Conservation (phyloP, 2,329 filamentous ascomycete genomes). For the Epichloe gansuensis region DNA sequence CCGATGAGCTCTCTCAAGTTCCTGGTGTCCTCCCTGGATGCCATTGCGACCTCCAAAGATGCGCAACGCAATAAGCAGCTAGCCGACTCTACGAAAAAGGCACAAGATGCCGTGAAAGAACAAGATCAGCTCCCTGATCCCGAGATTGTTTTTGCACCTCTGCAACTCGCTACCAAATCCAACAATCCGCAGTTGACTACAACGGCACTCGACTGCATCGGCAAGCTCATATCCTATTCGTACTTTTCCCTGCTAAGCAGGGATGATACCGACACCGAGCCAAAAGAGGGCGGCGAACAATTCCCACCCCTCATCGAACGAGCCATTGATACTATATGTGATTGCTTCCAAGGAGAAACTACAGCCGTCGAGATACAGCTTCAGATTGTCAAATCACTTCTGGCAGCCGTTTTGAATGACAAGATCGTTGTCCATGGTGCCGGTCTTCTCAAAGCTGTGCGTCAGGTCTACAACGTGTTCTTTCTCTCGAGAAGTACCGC, state of each 20-base stretch:
- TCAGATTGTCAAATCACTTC: constrained; percentile 92
- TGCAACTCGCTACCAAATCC: constrained; percentile 81
- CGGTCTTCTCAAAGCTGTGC: constrained; percentile 87
- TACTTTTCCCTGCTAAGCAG: constrained; percentile 72
- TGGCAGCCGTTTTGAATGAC: constrained; percentile 93
- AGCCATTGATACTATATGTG: constrained; percentile 97
- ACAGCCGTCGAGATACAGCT: constrained; percentile 87
- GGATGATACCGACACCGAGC: constrained; percentile 20
- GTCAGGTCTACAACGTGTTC: constrained; percentile 98
- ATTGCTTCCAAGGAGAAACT: constrained; percentile 94
- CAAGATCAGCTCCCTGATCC: constrained; percentile 76
- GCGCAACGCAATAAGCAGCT: constrained; percentile 77
- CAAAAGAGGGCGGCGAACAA: constrained; percentile 25
- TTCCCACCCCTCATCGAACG: constrained; percentile 77
- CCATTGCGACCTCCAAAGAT: constrained; percentile 84
- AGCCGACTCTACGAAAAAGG: constrained; percentile 66
- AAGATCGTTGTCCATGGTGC: constrained; percentile 98
- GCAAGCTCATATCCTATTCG: constrained; percentile 96
- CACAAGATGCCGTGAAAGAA: constrained; percentile 75
- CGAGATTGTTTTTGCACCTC: constrained; percentile 78
- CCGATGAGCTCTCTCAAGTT: constrained; percentile 92
- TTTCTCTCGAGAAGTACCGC: constrained; percentile 83
- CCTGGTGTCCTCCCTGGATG: constrained; percentile 83
- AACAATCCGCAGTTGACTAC: constrained; percentile 77
- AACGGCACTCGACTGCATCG: constrained; percentile 90